A percentile compares a stretch with the other conserved stretches of the same genome.
These are phyloP conservation scores for Aspergillus versicolor DNA, from an alignment of 2,329 filamentous ascomycete species.

Conservation along the genomic window DNA sequence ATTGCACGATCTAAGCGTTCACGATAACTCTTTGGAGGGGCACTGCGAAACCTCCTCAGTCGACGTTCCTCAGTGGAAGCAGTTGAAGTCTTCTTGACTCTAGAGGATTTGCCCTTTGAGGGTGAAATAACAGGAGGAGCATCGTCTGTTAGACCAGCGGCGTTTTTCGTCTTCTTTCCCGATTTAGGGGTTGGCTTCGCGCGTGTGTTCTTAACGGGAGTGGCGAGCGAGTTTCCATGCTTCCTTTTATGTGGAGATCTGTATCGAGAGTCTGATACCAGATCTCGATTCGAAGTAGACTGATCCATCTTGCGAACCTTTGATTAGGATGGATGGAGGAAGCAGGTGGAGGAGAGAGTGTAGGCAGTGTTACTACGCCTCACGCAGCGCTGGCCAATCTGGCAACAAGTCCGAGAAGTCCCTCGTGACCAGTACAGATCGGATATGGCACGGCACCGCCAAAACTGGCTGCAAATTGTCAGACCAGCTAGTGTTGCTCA, in stretches of 20 bases:
- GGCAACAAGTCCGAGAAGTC: not conserved
- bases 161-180: slow-evolving; percentile 5
- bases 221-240: not conserved
- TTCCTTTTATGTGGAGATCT: slow-evolving; percentile 18
- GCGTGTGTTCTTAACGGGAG: slow-evolving; percentile 10
- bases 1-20: slow-evolving; percentile 50
- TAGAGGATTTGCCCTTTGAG: slow-evolving; percentile 15
- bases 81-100: slow-evolving; percentile 17
- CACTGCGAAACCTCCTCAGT: slow-evolving; percentile 39
- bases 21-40: slow-evolving; percentile 48
- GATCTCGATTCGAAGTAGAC: too few species aligned
- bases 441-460: not conserved
- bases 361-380: not conserved
- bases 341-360: not conserved
- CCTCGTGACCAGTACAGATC: too few species aligned
- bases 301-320: not conserved
- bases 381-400: not conserved
- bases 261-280: not conserved
- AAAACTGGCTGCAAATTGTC: not conserved
- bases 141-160: slow-evolving; percentile 20
- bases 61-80: slow-evolving; percentile 35
- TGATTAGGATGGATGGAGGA: not conserved
- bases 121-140: not conserved
- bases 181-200: not conserved
- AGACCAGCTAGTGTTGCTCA: too few species aligned